Evolutionary conservation across 176 grass and related monocot species (phyloP), one percentile per base, ranked within the genome.

Genomic region (Carex parvula): DNA sequence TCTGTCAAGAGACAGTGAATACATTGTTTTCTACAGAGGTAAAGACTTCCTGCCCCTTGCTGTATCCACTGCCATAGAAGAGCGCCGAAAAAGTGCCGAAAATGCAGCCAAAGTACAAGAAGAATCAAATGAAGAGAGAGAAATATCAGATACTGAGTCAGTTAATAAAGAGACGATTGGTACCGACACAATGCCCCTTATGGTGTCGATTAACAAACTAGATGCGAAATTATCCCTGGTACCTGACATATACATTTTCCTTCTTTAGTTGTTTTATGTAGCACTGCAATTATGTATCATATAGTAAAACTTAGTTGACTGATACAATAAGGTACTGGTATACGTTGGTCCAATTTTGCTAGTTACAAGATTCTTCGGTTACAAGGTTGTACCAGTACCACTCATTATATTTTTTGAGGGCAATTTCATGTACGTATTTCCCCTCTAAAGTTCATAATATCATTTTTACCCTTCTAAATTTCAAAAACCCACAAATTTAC

Each of bases 1-100:
- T 81, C 86, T 98, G 84, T 94, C 92, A 83, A 93, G 73, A 85
- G 92, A 94, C 91, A 89, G 80, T 0, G 91, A 94, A 60, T 94
- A 85, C 61, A 89, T 98, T 83, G 84, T 94, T 77, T 91, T 98
- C 53, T 98, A 94, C 79, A 94, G 95, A 93, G 95, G 95, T 66
- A 93, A 98, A 87, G 86, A 98, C 91, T 98, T 98, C 71, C 80
- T 95, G 1, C 92, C 95, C 18, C 83, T 79, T 58, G 86, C 92
- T 85, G 88, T 98, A 16, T 94, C 91, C 82, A 17, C 87, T 76
- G 89, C 92, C 86, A 87, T 98, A 83, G 95, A 98, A 84, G 86
- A 90, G 18, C 86, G 92, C 22, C 90, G 91, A 88, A 98, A 90
- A 68, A 63, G 70, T 52, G 82, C 37, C 13, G 87, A 81, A 79